Evolutionary conservation across 2,329 filamentous ascomycete species (phyloP).

Genomic region (Nannizziopsis barbatae): DNA sequence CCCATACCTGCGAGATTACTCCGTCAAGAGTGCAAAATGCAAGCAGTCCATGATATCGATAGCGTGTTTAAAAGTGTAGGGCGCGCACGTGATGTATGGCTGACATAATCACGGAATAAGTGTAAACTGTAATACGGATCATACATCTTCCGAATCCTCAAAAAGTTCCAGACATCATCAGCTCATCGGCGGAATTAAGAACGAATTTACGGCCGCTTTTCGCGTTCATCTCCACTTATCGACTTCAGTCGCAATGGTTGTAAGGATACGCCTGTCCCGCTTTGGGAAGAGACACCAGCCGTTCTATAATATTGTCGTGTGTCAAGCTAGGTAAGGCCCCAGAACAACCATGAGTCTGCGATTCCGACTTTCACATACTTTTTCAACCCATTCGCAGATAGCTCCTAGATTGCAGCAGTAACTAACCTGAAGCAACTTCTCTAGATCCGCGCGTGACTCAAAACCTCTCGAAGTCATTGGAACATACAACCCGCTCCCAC

Average conservation of each 20-base stretch:
- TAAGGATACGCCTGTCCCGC: conserved; percentile 85
- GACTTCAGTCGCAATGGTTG: conserved; percentile 57
- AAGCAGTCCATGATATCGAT: no score
- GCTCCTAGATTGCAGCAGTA: background rate
- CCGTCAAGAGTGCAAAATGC: no score
- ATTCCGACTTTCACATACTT: no score
- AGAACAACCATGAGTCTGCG: no score
- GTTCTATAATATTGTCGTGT: conserved; percentile 94
- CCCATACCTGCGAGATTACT: no score
- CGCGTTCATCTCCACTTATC: background rate
- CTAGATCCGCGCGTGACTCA: conserved; percentile 71
- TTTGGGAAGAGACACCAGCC: conserved; percentile 82
- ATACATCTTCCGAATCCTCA: no score
- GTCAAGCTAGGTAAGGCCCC: conserved; percentile 64
- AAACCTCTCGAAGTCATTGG: conserved; percentile 87
- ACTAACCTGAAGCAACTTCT: background rate
- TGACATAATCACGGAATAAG: no score
- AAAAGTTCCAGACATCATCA: no score
- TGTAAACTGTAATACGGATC: no score
- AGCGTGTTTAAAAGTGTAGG: no score
- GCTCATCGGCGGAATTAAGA: background rate
- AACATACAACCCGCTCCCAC: conserved; percentile 51
- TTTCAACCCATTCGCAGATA: background rate
- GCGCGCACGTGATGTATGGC: no score
- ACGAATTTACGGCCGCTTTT: background rate